A percentile compares a stretch with the other conserved stretches of the same genome.
phyloP scores from a whole-genome alignment of 176 grass and related monocot species.

The Musa itinerans region DNA sequence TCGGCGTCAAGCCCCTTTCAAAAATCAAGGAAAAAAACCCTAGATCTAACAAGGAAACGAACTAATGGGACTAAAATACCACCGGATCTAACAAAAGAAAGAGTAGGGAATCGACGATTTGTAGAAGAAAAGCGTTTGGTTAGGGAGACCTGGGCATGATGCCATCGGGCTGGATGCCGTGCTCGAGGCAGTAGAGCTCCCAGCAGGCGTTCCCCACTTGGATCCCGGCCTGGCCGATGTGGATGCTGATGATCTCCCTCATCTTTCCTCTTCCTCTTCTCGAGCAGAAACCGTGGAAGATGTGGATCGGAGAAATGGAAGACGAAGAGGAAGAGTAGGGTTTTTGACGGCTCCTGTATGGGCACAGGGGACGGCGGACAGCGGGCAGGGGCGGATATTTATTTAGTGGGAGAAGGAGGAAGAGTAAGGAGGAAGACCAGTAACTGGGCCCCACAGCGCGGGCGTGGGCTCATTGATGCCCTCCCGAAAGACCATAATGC shows the following conservation, averaged over 20 bases:
- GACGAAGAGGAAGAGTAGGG: no score
- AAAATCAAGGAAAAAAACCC: no score
- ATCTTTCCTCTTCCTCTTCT: neutral
- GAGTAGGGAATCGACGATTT: no score
- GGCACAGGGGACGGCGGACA: neutral
- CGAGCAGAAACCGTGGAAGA: neutral
- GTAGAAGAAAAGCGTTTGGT: no score
- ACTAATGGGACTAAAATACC: no score
- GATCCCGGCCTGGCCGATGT: conserved; percentile 76
- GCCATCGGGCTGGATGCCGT: conserved; percentile 54
- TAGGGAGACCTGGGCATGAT: conserved; percentile 12
- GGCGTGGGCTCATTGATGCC: neutral
- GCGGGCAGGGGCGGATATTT: neutral
- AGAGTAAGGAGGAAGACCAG: neutral
- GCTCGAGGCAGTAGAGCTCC: conserved; percentile 90
- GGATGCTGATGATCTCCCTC: conserved; percentile 33
- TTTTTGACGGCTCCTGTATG: neutral
- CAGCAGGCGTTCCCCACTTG: conserved; percentile 90
- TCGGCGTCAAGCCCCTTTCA: no score
- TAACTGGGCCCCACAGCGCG: neutral
- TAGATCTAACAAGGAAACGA: no score
- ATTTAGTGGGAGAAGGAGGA: neutral
- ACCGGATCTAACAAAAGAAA: no score
- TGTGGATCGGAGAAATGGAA: neutral
- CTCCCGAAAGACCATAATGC: neutral